These are phyloP conservation scores for Bretschneidera sinensis DNA, from an alignment of 345 rosid genomes.

Conservation along the genomic window DNA sequence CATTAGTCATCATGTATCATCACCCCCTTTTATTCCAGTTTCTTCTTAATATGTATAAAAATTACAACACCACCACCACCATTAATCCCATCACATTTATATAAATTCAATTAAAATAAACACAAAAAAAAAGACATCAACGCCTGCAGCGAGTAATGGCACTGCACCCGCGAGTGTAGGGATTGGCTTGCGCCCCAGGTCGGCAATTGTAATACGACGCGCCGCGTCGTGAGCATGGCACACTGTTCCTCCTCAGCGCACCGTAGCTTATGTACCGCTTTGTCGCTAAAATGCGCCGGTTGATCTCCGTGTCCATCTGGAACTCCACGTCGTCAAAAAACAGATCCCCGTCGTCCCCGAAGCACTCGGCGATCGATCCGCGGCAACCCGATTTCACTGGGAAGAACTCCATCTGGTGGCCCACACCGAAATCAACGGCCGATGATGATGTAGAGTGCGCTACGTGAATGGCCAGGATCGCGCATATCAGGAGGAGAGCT, in stretches of 20 bases:
- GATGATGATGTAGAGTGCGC: conserved; percentile 24
- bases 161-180: conserved; percentile 80
- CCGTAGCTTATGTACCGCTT: conserved; percentile 80
- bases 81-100: neutral
- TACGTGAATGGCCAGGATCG: conserved; percentile 44
- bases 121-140: conserved; percentile 11
- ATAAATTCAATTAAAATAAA: neutral
- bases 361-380: conserved; percentile 69
- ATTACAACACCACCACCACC: neutral
- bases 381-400: conserved; percentile 47
- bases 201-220: conserved; percentile 87
- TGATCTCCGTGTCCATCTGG: conserved; percentile 69
- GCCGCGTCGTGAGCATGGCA: conserved; percentile 88
- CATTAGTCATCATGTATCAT: neutral
- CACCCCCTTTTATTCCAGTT: neutral
- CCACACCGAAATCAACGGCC: conserved; percentile 28
- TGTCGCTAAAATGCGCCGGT: conserved; percentile 68
- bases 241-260: conserved; percentile 69
- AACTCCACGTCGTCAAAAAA: conserved; percentile 41
- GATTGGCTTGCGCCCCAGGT: conserved; percentile 72
- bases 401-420: conserved; percentile 20
- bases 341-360: conserved; percentile 23
- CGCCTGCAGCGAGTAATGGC: conserved; percentile 75
- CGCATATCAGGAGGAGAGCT: conserved; percentile 19
- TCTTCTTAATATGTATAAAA: neutral